Evolutionary conservation across 2,329 filamentous ascomycete species (phyloP).

Genomic region (Cercospora berteroae): DNA sequence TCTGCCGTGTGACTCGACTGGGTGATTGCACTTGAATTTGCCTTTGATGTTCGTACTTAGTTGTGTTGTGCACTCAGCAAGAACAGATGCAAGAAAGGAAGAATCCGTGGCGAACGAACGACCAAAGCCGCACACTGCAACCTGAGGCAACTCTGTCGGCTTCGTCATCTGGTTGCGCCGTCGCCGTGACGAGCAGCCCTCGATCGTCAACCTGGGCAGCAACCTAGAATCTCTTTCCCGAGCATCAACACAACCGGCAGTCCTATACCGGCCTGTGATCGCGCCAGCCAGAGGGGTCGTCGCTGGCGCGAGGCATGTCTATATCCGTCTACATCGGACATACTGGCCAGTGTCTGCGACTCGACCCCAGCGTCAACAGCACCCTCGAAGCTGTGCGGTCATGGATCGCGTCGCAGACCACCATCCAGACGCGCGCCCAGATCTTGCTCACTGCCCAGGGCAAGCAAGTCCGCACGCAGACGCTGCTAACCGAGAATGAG

Average conservation of each 20-base stretch:
- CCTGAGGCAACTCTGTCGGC: not conserved
- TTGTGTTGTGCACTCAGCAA: not conserved
- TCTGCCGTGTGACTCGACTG: conserved; percentile 4
- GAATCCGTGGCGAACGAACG: not conserved
- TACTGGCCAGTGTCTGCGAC: conserved; percentile 79
- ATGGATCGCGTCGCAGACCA: conserved; percentile 73
- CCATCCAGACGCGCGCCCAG: conserved; percentile 73
- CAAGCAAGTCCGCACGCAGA: conserved; percentile 78
- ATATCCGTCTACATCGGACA: conserved; percentile 76
- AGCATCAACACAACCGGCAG: not conserved
- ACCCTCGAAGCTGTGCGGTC: conserved; percentile 80
- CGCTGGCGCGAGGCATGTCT: conserved; percentile 59
- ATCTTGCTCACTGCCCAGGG: conserved; percentile 84
- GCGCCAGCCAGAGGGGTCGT: conserved; percentile 17
- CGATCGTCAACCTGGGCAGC: conserved; percentile 2
- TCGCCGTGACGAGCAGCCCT: not conserved
- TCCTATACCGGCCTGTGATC: not conserved
- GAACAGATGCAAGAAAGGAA: not conserved
- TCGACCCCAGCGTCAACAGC: conserved; percentile 72
- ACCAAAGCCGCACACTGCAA: not conserved
- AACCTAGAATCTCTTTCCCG: not conserved
- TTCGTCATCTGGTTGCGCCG: not conserved
- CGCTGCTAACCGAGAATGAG: conserved; percentile 79
- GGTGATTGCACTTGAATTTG: not conserved
- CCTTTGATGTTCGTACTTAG: not conserved